Conservation (phyloP, 345 rosid species). For the Camelina neglecta region DNA sequence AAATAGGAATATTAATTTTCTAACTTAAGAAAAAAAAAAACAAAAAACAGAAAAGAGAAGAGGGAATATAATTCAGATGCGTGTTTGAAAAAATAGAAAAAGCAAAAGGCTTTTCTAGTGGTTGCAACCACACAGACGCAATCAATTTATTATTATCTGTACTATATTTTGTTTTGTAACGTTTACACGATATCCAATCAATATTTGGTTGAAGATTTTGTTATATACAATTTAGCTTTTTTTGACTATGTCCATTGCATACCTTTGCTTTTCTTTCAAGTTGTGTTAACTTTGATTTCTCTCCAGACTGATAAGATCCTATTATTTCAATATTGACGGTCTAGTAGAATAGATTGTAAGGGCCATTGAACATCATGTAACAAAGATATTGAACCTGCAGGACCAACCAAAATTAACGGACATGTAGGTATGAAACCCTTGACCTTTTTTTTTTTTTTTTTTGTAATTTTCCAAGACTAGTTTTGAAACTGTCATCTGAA, state of each 20-base stretch:
- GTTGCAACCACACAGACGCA: slow-evolving; percentile 43
- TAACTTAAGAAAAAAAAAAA: too few species aligned
- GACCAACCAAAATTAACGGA: background rate
- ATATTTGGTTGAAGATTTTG: slow-evolving; percentile 39
- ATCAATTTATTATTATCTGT: slow-evolving; percentile 34
- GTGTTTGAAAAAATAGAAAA: slow-evolving; percentile 20
- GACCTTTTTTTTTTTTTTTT: too few species aligned
- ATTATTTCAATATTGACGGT: slow-evolving; percentile 11
- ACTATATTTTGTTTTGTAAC: slow-evolving; percentile 11
- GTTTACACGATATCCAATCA: slow-evolving; percentile 37
- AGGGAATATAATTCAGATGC: too few species aligned
- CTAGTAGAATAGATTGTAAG: background rate
- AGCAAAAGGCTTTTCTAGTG: slow-evolving; percentile 30
- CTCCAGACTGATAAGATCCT: background rate
- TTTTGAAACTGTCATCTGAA: background rate
- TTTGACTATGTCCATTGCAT: slow-evolving; percentile 24
- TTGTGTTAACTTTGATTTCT: slow-evolving; percentile 6
- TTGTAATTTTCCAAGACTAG: background rate
- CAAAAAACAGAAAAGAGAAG: too few species aligned
- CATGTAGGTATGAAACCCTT: background rate
- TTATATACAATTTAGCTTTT: slow-evolving; percentile 32
- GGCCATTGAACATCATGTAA: slow-evolving; percentile 5
- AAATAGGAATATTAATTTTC: too few species aligned
- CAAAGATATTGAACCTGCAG: background rate
- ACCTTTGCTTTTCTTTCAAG: slow-evolving; percentile 37